A percentile compares a stretch with the other conserved stretches of the same genome.
Conservation (phyloP, 1,284 basidiomycete genomes). For the Trametes sp. region DNA sequence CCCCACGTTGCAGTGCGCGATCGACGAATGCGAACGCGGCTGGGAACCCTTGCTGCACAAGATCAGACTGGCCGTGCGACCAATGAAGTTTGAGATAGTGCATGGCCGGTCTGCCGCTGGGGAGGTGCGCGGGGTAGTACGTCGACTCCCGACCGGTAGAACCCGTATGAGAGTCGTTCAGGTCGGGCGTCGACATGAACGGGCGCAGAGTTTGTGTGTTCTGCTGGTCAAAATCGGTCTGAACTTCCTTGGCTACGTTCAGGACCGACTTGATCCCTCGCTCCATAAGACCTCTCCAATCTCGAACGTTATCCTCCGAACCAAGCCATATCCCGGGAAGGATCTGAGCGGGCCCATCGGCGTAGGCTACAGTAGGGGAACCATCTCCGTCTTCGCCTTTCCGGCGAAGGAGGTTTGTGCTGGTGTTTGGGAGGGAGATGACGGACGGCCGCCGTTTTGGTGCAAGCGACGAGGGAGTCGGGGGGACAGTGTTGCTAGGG, state of each 20-base stretch:
- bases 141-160: slow-evolving; percentile 50
- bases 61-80: slow-evolving; percentile 93
- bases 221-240: slow-evolving; percentile 72
- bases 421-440: slow-evolving; percentile 64
- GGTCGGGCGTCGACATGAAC: slow-evolving; percentile 73
- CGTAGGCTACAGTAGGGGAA: slow-evolving; percentile 74
- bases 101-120: slow-evolving; percentile 76
- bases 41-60: slow-evolving; percentile 82
- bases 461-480: slow-evolving; percentile 44
- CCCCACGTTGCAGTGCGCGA: slow-evolving; percentile 72
- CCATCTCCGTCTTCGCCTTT: slow-evolving; percentile 68
- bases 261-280: slow-evolving; percentile 84
- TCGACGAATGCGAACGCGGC: slow-evolving; percentile 86
- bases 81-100: slow-evolving; percentile 94
- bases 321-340: slow-evolving; percentile 93
- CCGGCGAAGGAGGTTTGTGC: slow-evolving; percentile 60
- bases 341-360: slow-evolving; percentile 87
- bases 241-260: slow-evolving; percentile 96
- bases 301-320: slow-evolving; percentile 91
- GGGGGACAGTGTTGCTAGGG: slow-evolving; percentile 38
- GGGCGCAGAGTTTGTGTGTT: slow-evolving; percentile 58
- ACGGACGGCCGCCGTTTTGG: slow-evolving; percentile 63
- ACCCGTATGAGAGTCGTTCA: slow-evolving; percentile 46
- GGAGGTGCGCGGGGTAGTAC: slow-evolving; percentile 69
- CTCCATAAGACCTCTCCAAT: slow-evolving; percentile 75